Percentiles rank a stretch among this genome's conserved stretches.
Conservation (phyloP, 345 rosid species). For the Camelina sativa region DNA sequence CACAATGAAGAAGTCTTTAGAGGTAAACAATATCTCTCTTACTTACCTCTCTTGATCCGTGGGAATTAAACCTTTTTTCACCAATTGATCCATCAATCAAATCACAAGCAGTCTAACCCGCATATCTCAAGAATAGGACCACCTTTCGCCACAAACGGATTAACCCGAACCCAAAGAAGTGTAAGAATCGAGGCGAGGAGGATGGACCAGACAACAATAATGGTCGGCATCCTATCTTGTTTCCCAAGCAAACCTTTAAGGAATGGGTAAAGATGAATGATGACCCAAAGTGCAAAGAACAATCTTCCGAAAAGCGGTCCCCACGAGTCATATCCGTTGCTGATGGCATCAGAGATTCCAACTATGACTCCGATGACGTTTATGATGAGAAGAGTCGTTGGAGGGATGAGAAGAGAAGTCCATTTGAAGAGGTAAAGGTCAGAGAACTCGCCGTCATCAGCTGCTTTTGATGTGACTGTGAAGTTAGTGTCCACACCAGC, state of each 20-base stretch:
- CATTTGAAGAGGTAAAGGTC: conserved; percentile 98
- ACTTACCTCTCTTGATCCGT: conserved; percentile 46
- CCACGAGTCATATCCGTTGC: conserved; percentile 98
- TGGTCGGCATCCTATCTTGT: conserved; percentile 96
- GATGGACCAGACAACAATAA: conserved; percentile 93
- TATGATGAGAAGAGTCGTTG: conserved; percentile 82
- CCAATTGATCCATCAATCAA: neutral
- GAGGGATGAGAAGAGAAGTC: conserved; percentile 91
- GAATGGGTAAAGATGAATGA: conserved; percentile 94
- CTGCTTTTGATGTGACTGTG: conserved; percentile 94
- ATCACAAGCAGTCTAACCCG: conserved; percentile 82
- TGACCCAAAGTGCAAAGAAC: conserved; percentile 93
- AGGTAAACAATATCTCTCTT: conserved; percentile 25
- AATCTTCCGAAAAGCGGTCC: conserved; percentile 96
- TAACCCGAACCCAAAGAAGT: conserved; percentile 90
- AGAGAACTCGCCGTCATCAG: conserved; percentile 91
- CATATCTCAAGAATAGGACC: conserved; percentile 92
- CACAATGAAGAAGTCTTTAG: conserved; percentile 42
- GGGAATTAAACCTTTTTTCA: conserved; percentile 25
- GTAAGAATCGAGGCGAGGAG: conserved; percentile 92
- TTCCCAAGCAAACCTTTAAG: conserved; percentile 96
- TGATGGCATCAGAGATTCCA: conserved; percentile 94
- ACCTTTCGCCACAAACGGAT: conserved; percentile 82
- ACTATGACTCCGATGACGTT: conserved; percentile 88
- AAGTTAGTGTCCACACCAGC: conserved; percentile 94